Evolutionary conservation across 176 grass and related monocot genomes (phyloP).

Genomic region (Hordeum marinum): DNA sequence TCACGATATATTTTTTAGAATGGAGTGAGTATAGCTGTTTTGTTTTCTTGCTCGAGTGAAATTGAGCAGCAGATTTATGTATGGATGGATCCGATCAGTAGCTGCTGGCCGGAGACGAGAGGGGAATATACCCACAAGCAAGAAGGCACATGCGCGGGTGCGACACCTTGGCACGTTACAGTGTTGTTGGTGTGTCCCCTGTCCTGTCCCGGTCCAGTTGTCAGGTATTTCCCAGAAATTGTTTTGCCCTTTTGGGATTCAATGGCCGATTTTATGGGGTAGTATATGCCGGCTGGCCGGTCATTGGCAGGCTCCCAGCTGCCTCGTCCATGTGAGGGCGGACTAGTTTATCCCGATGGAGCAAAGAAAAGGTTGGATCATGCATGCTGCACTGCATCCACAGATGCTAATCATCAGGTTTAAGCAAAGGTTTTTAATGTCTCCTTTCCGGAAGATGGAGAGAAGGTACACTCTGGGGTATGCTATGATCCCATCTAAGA

Average conservation of each 20-base stretch:
- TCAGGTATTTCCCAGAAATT: slow-evolving; percentile 9
- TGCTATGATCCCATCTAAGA: neutral
- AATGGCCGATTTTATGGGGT: slow-evolving; percentile 39
- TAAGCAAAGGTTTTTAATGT: neutral
- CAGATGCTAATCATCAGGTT: slow-evolving; percentile 34
- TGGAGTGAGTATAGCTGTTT: neutral
- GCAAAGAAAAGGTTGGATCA: neutral
- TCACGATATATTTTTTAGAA: too few species aligned
- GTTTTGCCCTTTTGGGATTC: slow-evolving; percentile 36
- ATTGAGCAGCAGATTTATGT: neutral
- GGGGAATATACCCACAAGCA: slow-evolving; percentile 34
- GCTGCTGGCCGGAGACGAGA: neutral
- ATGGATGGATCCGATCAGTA: neutral
- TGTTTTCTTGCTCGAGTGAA: neutral
- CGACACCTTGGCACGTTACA: slow-evolving; percentile 40
- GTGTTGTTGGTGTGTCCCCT: neutral
- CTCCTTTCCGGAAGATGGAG: neutral
- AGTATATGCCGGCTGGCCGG: neutral
- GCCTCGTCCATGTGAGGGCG: slow-evolving; percentile 29
- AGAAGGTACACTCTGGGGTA: neutral
- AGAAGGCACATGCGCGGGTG: slow-evolving; percentile 18
- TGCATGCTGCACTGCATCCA: neutral
- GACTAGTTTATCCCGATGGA: slow-evolving; percentile 20
- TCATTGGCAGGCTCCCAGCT: neutral
- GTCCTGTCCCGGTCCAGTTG: neutral